Evolutionary conservation across 306 rosid species (phyloP).

Genomic region (Casuarina equisetifolia): DNA sequence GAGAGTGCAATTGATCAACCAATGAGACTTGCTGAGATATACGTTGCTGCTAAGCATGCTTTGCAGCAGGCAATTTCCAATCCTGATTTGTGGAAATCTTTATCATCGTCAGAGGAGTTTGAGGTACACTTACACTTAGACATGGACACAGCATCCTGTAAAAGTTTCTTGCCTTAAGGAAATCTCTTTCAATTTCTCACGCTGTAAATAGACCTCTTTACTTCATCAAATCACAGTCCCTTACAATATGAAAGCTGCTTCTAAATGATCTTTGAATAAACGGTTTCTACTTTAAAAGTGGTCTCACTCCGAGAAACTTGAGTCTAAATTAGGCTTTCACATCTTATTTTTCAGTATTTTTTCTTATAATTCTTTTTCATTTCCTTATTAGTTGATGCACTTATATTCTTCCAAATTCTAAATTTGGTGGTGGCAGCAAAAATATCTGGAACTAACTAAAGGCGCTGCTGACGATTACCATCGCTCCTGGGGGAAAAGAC

Average conservation of each 20-base stretch:
- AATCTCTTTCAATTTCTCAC: not conserved
- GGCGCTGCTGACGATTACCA: conserved; percentile 96
- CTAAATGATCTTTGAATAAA: not conserved
- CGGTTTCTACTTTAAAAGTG: not conserved
- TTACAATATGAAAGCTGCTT: not conserved
- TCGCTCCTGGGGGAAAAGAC: conserved; percentile 98
- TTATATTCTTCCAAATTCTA: conserved; percentile 8
- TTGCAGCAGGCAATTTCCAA: conserved; percentile 67
- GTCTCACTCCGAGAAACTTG: not conserved
- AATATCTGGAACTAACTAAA: conserved; percentile 86
- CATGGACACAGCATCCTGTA: not conserved
- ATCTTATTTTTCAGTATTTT: not conserved
- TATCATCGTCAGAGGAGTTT: conserved; percentile 80
- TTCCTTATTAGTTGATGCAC: conserved; percentile 21
- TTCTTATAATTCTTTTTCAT: conserved; percentile 3
- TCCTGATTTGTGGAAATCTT: conserved; percentile 57
- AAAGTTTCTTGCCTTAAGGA: not conserved
- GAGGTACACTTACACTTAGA: conserved; percentile 53
- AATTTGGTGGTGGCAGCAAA: conserved; percentile 62
- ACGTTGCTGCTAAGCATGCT: conserved; percentile 89
- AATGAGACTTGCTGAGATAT: conserved; percentile 97
- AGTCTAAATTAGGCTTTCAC: too few species aligned
- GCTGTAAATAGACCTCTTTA: not conserved
- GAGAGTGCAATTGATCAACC: conserved; percentile 81
- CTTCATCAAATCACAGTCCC: not conserved